A percentile compares a stretch with the other conserved stretches of the same genome.
Conservation (phyloP, 2,329 filamentous ascomycete genomes). For the Fusarium metavorans region DNA sequence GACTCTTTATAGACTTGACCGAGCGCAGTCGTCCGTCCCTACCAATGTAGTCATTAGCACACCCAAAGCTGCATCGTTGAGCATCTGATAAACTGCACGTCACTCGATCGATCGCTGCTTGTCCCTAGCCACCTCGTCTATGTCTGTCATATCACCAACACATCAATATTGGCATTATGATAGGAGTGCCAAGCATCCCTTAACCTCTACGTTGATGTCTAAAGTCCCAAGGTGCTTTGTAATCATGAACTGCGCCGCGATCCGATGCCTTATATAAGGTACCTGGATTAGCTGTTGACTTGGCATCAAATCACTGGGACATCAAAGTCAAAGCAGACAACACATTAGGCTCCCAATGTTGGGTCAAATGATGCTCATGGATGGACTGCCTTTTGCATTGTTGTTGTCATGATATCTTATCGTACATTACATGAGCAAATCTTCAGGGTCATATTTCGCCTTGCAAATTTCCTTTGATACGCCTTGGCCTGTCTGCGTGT, state of each 20-base stretch:
- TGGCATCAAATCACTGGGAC: slow-evolving; percentile 12
- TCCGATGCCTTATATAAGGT: neutral
- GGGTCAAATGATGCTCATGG: neutral
- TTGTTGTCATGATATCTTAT: neutral
- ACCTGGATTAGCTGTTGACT: neutral
- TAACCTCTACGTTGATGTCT: neutral
- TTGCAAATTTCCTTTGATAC: neutral
- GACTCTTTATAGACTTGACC: no score
- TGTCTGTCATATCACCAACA: neutral
- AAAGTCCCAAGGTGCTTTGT: slow-evolving; percentile 8
- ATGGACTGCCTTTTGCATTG: neutral
- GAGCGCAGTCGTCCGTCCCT: no score
- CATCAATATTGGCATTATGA: neutral
- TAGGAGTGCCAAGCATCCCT: neutral
- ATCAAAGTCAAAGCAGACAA: neutral
- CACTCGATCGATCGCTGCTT: neutral
- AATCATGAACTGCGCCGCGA: neutral
- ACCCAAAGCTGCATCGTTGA: neutral
- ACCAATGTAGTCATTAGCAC: neutral
- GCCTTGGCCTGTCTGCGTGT: neutral
- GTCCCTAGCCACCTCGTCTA: neutral
- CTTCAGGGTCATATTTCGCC: neutral
- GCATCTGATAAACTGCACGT: neutral
- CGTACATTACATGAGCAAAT: neutral
- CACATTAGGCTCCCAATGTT: neutral